Evolutionary conservation across 2,329 filamentous ascomycete genomes (phyloP), one percentile per base, ranked within the genome.

Genomic region (Xylariaceae sp.): DNA sequence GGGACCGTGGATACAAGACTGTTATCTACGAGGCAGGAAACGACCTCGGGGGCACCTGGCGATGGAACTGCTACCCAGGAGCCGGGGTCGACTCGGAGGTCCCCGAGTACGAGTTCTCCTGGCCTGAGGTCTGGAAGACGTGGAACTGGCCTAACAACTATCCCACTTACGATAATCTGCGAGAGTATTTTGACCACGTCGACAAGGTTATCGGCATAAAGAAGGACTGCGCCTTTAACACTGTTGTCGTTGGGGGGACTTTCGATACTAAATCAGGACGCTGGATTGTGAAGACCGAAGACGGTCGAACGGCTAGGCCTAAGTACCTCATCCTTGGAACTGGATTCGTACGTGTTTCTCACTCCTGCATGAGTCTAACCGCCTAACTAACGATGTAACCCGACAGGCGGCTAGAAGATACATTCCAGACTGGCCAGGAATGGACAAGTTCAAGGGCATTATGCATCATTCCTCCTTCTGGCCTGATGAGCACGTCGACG

Each of bases 391-490:
- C 20, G 20, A 43, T 43, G 6, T 32, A n/a, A 9, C 10, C 14
- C 19, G 16, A 44, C 40, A 77, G 74, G 79, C 85, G 0, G 81
- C 85, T 1, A 85, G 83, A 65, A 74, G 83, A n/a, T 80, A 88
- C 60, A 80, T 84, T 40, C 85, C 86, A 0, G 77, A 82, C 52
- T 87, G 81, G 78, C 77, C 79, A 10, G 84, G 85, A 12, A 77
- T 87, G 58, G 77, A 84, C 19, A 79, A 75, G 23, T 89, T 86
- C 75, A 77, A 83, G 53, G 86, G 86, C 19, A 69, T 77, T 16
- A 77, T 86, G 12, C 78, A 84, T 63, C 84, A 87, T 67, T 81
- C 82, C 0, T 84, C 82, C 1, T 82, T 82, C 68, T 87, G 85
- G 85, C 84, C 85, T 1, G 75, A 83, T 7, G 72, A 79, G 3